These are phyloP conservation scores for Dothistroma septosporum DNA, from an alignment of 2,329 filamentous ascomycete genomes.

Conservation along the genomic window DNA sequence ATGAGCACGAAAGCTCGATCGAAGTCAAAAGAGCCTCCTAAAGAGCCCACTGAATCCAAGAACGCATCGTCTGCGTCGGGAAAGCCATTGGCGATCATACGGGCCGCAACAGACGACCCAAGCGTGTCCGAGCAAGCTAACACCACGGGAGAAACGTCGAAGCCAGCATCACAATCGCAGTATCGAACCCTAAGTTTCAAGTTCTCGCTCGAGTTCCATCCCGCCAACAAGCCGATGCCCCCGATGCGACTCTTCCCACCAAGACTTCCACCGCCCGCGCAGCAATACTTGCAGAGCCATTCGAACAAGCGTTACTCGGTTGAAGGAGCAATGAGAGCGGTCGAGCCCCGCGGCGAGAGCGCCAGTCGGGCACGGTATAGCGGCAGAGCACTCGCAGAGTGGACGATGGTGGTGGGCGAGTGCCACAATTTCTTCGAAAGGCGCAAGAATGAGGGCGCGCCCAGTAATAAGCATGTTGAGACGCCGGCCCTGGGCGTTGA, in stretches of 20 bases:
- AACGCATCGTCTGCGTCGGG: slow-evolving; percentile 7
- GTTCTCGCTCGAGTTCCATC: slow-evolving; percentile 67
- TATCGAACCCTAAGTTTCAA: slow-evolving; percentile 64
- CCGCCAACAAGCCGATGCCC: slow-evolving; percentile 52
- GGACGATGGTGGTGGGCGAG: slow-evolving; percentile 69
- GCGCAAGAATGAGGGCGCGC: slow-evolving; percentile 68
- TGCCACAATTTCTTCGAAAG: slow-evolving; percentile 79
- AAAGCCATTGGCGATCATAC: slow-evolving; percentile 7
- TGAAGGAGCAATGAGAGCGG: slow-evolving; percentile 4
- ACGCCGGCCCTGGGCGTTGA: slow-evolving; percentile 63
- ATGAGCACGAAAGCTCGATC: slow-evolving; percentile 30
- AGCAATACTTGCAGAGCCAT: slow-evolving; percentile 55
- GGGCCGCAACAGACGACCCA: slow-evolving; percentile 17
- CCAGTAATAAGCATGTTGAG: slow-evolving; percentile 63
- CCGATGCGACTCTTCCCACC: slow-evolving; percentile 63
- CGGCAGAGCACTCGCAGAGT: slow-evolving; percentile 73
- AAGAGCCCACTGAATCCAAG: slow-evolving; percentile 3
- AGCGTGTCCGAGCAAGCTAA: background rate
- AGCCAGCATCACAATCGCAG: slow-evolving; percentile 13
- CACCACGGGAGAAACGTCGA: background rate
- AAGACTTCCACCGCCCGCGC: slow-evolving; percentile 65
- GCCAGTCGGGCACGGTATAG: slow-evolving; percentile 53
- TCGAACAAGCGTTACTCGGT: slow-evolving; percentile 11
- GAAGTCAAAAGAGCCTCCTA: slow-evolving; percentile 23
- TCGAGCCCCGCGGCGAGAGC: slow-evolving; percentile 38